Evolutionary conservation across 2,329 filamentous ascomycete genomes (phyloP), one percentile per base, ranked within the genome.

Genomic region (Penicillium palitans): DNA sequence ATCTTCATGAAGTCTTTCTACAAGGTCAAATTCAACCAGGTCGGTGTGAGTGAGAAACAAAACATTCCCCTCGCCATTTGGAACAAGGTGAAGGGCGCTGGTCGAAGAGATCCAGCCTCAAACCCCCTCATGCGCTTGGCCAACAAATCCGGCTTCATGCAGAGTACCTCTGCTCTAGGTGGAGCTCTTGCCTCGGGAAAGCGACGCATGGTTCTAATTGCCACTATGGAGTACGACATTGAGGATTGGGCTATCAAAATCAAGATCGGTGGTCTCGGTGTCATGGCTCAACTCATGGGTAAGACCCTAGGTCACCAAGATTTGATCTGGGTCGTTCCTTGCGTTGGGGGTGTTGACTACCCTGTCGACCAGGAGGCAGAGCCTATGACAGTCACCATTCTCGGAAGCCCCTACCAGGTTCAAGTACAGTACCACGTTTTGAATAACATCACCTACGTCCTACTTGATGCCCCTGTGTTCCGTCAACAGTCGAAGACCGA

Each of bases 221-320:
- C 85, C 12, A 89, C 87, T 15, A 88, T 89, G 84, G 87, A 89
- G 70, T 89, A 89, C 72, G 85, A 89, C 62, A 89, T 89, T 61
- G 84, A 87, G 61, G 87, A 89, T 66, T 89, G 87, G 84, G 80
- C 74, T 5, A 86, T 89, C 75, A 89, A 88, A 74, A 86, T 89
- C 73, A 89, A 89, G 74, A 89, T 89, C 48, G 87, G 87, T 64
- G 87, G 87, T 66, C 79, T 89, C 6, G 87, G 87, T 74, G 86
- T 88, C 61, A 89, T 89, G 87, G 86, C 87, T 27, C 84, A 87
- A 64, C 76, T 89, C 1, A 89, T 89, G 86, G 85, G 84, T n/a
- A 86, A 87, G 68, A 83, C 85, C 45, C 79, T 89, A 3, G 78
- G 81, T 9, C 85, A 89, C 61, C 83, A 88, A 66, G 82, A 88